Conservation (phyloP, 2,329 filamentous ascomycete species). For the Fusarium sarcochroum region DNA sequence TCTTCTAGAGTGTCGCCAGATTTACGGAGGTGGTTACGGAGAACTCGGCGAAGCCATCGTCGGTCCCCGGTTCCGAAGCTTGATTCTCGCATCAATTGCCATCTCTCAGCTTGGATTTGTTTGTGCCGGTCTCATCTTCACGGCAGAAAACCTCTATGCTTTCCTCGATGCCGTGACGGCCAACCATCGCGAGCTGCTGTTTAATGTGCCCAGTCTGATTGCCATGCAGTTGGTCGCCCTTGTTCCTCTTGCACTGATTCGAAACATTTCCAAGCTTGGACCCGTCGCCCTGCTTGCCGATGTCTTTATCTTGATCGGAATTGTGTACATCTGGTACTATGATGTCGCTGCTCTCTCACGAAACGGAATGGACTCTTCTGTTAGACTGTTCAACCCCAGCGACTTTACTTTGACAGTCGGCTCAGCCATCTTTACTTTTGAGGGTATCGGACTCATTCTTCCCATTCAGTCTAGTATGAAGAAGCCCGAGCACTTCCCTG, state of each 20-base stretch:
- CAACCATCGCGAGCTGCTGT: slow-evolving; percentile 64
- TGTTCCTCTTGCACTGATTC: slow-evolving; percentile 77
- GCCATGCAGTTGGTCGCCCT: slow-evolving; percentile 75
- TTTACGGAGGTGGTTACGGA: slow-evolving; percentile 79
- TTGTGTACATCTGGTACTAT: slow-evolving; percentile 81
- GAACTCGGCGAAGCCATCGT: slow-evolving; percentile 78
- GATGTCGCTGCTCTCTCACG: slow-evolving; percentile 71
- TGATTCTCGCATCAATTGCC: slow-evolving; percentile 79
- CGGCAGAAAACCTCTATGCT: slow-evolving; percentile 78
- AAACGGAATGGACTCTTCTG: slow-evolving; percentile 70
- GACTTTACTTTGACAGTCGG: slow-evolving; percentile 80
- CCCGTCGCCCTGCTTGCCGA: slow-evolving; percentile 78
- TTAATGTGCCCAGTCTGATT: slow-evolving; percentile 70
- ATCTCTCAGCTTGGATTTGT: slow-evolving; percentile 85
- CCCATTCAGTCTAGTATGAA: slow-evolving; percentile 84
- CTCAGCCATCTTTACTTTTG: slow-evolving; percentile 82
- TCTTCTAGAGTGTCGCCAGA: slow-evolving; percentile 75
- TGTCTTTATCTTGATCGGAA: slow-evolving; percentile 78
- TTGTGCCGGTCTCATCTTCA: slow-evolving; percentile 83
- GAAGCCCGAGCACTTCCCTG: slow-evolving; percentile 75
- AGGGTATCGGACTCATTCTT: slow-evolving; percentile 82
- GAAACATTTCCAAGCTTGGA: slow-evolving; percentile 82
- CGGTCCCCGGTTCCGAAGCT: slow-evolving; percentile 71
- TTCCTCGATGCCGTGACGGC: slow-evolving; percentile 75
- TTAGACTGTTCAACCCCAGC: slow-evolving; percentile 78